Percentiles rank a stretch among this genome's conserved stretches.
phyloP scores from a whole-genome alignment of 2,329 filamentous ascomycete genomes.

The Monosporascus sp. region DNA sequence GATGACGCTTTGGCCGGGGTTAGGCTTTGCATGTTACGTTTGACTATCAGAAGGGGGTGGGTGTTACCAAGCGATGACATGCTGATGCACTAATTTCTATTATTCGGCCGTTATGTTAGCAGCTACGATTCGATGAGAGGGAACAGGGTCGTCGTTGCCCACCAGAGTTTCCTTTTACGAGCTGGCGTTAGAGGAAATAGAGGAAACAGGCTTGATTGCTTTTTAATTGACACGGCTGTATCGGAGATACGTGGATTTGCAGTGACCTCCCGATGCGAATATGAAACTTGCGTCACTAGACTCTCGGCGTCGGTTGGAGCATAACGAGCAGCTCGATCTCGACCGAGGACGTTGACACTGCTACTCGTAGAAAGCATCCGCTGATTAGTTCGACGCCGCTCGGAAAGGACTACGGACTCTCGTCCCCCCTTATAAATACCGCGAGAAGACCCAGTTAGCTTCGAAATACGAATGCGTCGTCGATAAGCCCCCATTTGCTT shows the following conservation, averaged over 20 bases:
- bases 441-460: too few relatives aligned
- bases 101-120: not conserved
- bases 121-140: not conserved
- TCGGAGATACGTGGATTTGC: not conserved
- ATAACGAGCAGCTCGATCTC: too few relatives aligned
- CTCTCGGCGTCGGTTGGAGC: too few relatives aligned
- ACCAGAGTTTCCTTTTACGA: not conserved
- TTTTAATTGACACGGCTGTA: not conserved
- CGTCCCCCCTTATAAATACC: too few relatives aligned
- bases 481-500: too few relatives aligned
- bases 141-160: not conserved
- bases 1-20: conserved; percentile 16
- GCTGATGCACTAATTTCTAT: not conserved
- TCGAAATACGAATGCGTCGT: too few relatives aligned
- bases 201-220: not conserved
- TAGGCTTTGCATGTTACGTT: conserved; percentile 17
- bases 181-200: not conserved
- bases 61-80: conserved; percentile 1
- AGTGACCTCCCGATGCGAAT: not conserved
- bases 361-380: too few relatives aligned
- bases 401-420: too few relatives aligned
- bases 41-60: conserved; percentile 8
- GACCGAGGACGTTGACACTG: too few relatives aligned
- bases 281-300: too few relatives aligned
- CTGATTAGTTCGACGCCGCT: too few relatives aligned